A percentile compares a stretch with the other conserved stretches of the same genome.
Conservation (phyloP, 192 early-diverging fungal genomes). For the Chytriomyces sp. region DNA sequence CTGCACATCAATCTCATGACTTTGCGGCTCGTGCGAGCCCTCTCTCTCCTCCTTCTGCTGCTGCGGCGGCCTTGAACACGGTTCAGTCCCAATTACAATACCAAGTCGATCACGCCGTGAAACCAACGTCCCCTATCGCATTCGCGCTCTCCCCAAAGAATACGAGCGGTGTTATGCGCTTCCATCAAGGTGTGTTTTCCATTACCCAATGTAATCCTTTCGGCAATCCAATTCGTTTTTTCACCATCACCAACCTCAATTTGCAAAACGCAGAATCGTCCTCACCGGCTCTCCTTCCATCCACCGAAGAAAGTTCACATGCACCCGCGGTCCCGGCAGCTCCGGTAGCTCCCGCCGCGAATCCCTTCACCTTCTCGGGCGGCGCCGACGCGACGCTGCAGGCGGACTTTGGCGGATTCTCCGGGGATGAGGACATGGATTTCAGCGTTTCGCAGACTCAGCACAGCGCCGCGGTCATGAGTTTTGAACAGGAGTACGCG, state of each 20-base stretch:
- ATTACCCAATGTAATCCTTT: neutral
- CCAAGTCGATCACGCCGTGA: constrained; percentile 12
- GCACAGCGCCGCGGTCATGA: too few relatives aligned
- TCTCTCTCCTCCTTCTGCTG: too few relatives aligned
- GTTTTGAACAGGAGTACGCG: neutral
- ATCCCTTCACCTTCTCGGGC: neutral
- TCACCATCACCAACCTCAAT: neutral
- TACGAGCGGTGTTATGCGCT: too few relatives aligned
- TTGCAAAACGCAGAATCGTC: neutral
- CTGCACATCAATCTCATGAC: too few relatives aligned
- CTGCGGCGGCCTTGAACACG: too few relatives aligned
- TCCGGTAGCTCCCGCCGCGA: neutral
- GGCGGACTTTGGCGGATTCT: neutral
- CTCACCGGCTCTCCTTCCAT: constrained; percentile 4
- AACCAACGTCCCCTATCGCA: neutral
- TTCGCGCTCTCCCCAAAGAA: neutral
- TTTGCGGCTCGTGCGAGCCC: too few relatives aligned
- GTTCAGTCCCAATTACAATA: neutral
- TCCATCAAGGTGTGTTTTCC: neutral
- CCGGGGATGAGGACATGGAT: neutral
- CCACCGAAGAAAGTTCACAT: neutral
- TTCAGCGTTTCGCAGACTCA: too few relatives aligned
- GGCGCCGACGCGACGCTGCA: neutral
- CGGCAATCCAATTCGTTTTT: neutral
- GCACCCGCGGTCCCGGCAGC: neutral